Evolutionary conservation across 2,329 filamentous ascomycete species (phyloP).

Genomic region (Penicillium glabrum): DNA sequence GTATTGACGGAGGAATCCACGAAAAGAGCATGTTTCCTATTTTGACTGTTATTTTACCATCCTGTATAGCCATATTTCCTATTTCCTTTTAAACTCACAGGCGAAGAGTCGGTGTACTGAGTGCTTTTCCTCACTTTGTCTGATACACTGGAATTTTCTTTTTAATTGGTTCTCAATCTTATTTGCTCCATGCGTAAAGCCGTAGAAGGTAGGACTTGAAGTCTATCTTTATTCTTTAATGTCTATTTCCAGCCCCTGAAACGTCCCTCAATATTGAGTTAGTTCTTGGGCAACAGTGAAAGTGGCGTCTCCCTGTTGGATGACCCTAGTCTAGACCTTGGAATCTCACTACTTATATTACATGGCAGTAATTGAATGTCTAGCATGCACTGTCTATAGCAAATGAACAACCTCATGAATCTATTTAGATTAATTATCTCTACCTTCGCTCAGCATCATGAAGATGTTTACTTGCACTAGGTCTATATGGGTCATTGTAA

Average conservation of each 20-base stretch:
- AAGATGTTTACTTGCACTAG: neutral
- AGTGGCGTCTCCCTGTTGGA: neutral
- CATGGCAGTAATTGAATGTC: neutral
- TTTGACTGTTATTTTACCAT: conserved; percentile 32
- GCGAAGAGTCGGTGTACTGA: conserved; percentile 39
- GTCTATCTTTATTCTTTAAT: neutral
- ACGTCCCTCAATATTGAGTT: neutral
- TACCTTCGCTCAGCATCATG: neutral
- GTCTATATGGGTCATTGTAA: neutral
- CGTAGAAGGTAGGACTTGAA: neutral
- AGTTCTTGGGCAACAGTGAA: neutral
- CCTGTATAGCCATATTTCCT: conserved; percentile 40
- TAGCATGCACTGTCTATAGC: neutral
- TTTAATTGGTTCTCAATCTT: conserved; percentile 7
- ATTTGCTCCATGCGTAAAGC: neutral
- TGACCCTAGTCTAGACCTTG: neutral
- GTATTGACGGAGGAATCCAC: conserved; percentile 19
- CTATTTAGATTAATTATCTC: too few species aligned
- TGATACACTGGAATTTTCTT: conserved; percentile 21
- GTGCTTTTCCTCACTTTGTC: conserved; percentile 22
- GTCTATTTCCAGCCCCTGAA: neutral
- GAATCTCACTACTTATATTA: too few species aligned
- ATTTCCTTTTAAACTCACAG: conserved; percentile 29
- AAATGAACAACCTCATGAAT: too few species aligned
- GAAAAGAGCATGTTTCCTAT: conserved; percentile 34